phyloP scores from a whole-genome alignment of 2,329 filamentous ascomycete genomes.

The Monosporascus cannonballus region DNA sequence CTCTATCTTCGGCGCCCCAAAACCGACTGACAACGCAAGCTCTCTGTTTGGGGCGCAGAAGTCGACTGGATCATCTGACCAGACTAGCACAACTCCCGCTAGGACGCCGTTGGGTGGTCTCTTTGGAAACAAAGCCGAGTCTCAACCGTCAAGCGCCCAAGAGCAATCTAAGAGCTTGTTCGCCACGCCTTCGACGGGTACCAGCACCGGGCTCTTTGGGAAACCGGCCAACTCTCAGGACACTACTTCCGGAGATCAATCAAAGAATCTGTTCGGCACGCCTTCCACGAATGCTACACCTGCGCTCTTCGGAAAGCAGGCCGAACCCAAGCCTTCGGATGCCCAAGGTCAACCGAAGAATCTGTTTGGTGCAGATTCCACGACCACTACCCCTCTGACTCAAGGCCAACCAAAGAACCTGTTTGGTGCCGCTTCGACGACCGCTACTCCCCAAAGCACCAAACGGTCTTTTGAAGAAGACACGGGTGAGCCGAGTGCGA shows the following conservation, averaged over 20 bases:
- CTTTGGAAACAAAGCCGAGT: constrained; percentile 5
- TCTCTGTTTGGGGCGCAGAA: constrained; percentile 15
- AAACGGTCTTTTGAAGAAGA: constrained; percentile 10
- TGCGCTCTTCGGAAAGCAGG: background rate
- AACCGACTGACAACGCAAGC: constrained; percentile 9
- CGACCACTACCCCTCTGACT: constrained; percentile 7
- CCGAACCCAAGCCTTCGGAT: background rate
- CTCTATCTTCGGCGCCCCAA: constrained; percentile 17
- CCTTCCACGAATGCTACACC: background rate
- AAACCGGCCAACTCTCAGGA: background rate
- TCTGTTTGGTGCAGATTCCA: constrained; percentile 3
- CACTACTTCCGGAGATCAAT: background rate
- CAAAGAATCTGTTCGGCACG: background rate
- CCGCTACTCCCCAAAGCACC: constrained; percentile 6
- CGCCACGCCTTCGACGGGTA: background rate
- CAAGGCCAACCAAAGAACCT: constrained; percentile 1
- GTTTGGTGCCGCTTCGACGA: constrained; percentile 7
- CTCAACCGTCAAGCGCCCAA: constrained; percentile 4
- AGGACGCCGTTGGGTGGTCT: constrained; percentile 10
- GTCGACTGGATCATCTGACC: constrained; percentile 6
- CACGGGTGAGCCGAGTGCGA: constrained; percentile 1
- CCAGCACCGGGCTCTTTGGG: background rate
- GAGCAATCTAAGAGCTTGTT: constrained; percentile 10
- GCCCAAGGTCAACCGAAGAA: background rate
- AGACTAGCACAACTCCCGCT: constrained; percentile 8